Conservation (phyloP, 2,329 filamentous ascomycete species). For the Epicoccum nigrum region DNA sequence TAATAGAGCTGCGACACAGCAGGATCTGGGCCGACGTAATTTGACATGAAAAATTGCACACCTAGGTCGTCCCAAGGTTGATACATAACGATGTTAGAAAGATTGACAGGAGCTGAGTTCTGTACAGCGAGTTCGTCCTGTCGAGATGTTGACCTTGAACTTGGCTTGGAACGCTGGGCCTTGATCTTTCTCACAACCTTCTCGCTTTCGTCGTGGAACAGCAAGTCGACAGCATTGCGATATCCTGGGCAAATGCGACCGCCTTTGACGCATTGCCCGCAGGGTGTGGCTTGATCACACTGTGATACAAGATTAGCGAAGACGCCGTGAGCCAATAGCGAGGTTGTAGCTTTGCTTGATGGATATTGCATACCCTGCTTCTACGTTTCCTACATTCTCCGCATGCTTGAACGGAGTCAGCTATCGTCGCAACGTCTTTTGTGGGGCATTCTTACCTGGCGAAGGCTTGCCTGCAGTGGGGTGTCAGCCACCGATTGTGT, state of each 20-base stretch:
- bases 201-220: slow-evolving; percentile 38
- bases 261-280: slow-evolving; percentile 35
- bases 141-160: background rate
- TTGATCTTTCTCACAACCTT: slow-evolving; percentile 28
- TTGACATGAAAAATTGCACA: slow-evolving; percentile 38
- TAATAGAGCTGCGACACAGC: slow-evolving; percentile 32
- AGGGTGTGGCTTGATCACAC: slow-evolving; percentile 38
- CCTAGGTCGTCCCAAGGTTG: slow-evolving; percentile 34
- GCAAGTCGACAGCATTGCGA: slow-evolving; percentile 33
- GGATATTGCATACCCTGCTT: slow-evolving; percentile 27
- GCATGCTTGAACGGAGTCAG: slow-evolving; percentile 19
- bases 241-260: slow-evolving; percentile 37
- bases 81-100: slow-evolving; percentile 29
- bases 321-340: slow-evolving; percentile 3
- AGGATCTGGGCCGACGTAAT: slow-evolving; percentile 32
- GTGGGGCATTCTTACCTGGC: slow-evolving; percentile 13
- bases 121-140: background rate
- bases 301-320: slow-evolving; percentile 8
- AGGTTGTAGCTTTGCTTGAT: background rate
- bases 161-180: background rate
- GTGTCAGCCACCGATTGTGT: slow-evolving; percentile 8
- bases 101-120: slow-evolving; percentile 12
- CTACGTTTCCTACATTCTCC: slow-evolving; percentile 40
- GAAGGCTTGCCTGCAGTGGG: slow-evolving; percentile 29
- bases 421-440: background rate